phyloP scores from a whole-genome alignment of 2,329 filamentous ascomycete genomes.

The Curvularia hawaiiensis region DNA sequence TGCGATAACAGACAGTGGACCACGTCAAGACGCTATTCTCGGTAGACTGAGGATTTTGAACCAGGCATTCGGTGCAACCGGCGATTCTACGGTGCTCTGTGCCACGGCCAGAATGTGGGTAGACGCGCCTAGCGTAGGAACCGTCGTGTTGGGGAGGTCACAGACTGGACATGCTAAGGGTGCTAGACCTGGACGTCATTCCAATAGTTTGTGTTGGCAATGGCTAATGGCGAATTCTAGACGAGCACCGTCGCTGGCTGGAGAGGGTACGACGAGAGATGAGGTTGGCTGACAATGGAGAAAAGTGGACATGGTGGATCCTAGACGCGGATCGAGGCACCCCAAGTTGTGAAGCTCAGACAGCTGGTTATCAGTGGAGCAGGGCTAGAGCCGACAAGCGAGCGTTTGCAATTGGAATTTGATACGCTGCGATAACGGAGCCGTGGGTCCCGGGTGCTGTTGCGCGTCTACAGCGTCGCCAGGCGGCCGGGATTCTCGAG shows the following conservation, averaged over 20 bases:
- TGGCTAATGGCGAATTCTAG: conserved; percentile 1
- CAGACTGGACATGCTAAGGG: neutral
- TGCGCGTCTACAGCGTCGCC: conserved; percentile 5
- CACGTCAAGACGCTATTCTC: conserved; percentile 3
- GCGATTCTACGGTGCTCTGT: conserved; percentile 4
- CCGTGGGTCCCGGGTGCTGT: conserved; percentile 3
- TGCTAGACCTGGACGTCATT: neutral
- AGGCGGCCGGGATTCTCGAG: conserved; percentile 4
- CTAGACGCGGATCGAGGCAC: conserved; percentile 18
- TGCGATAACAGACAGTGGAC: neutral
- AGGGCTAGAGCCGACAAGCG: conserved; percentile 11
- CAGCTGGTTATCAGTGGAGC: conserved; percentile 27
- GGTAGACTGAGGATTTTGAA: conserved; percentile 1
- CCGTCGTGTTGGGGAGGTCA: conserved; percentile 1
- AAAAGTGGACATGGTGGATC: conserved; percentile 10
- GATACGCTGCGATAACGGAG: conserved; percentile 16
- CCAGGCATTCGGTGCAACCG: conserved; percentile 9
- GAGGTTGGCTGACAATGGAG: conserved; percentile 5
- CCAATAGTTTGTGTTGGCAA: neutral
- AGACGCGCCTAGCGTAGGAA: conserved; percentile 10
- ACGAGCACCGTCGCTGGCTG: conserved; percentile 4
- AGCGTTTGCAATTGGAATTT: conserved; percentile 12
- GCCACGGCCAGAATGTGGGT: conserved; percentile 10
- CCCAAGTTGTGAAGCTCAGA: conserved; percentile 16
- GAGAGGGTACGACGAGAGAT: neutral